Conservation (phyloP, 2,329 filamentous ascomycete genomes). For the Ophiostoma pallidulum region DNA sequence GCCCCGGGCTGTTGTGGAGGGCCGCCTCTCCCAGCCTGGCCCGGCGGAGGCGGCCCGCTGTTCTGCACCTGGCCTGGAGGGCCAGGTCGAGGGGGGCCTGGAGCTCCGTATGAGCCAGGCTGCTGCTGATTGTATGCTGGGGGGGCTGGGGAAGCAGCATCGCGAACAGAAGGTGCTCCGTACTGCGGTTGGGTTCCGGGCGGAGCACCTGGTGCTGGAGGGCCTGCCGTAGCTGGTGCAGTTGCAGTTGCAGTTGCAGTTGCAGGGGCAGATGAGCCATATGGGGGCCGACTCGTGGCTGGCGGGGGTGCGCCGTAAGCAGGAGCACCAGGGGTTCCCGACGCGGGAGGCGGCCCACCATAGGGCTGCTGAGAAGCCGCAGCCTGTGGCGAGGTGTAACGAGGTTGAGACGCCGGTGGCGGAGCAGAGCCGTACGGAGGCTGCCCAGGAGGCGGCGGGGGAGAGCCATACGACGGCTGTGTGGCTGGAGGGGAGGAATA, state of each 20-base stretch:
- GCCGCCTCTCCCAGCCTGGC: slow-evolving; percentile 1
- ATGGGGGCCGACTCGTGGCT: background rate
- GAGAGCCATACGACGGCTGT: slow-evolving; percentile 2
- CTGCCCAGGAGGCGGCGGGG: background rate
- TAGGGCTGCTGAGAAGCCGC: background rate
- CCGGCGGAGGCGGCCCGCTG: background rate
- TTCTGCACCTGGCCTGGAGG: slow-evolving; percentile 6
- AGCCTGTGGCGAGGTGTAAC: background rate
- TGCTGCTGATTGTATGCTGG: background rate
- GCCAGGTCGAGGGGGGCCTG: background rate
- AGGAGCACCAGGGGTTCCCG: background rate
- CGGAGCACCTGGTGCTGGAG: no score
- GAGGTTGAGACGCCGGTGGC: background rate
- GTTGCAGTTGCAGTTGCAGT: no score
- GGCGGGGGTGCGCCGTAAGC: background rate
- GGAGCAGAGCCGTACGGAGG: slow-evolving; percentile 1
- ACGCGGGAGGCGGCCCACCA: background rate
- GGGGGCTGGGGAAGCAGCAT: background rate
- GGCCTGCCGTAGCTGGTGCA: no score
- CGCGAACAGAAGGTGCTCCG: background rate
- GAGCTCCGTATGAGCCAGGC: background rate
- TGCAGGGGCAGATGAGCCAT: no score
- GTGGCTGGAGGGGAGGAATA: background rate
- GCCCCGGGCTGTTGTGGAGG: background rate
- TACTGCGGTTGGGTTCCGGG: no score